Evolutionary conservation across 2,329 filamentous ascomycete species (phyloP), one percentile per base, ranked within the genome.

Genomic region (Hymenoscyphus fructigenus): DNA sequence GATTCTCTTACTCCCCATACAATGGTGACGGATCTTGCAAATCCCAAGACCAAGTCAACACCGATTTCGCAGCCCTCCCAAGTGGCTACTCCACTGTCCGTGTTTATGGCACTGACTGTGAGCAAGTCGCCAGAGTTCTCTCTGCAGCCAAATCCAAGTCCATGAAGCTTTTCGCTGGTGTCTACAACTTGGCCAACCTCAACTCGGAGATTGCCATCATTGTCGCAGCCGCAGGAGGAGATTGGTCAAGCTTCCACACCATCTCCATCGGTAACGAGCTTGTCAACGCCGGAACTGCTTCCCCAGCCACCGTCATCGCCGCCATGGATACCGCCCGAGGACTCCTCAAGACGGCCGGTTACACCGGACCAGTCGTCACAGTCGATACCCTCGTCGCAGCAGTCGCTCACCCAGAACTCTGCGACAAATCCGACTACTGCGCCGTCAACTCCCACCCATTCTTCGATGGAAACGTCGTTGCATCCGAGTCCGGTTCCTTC

Each of bases 391-490:
- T 91, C 72, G 83, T 85, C 26, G 87, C 89, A 5, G 83, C 88
- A n/a, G 79, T 88, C 58, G 78, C 80, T 60, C 84, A 94, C 71
- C 88, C 89, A 0, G 79, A 84, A 60, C 83, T 97, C 58, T 96
- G 92, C 78, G 76, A 87, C 29, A 82, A 81, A 57, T 91, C 90
- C 0, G 92, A 96, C 74, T 91, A 91, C 79, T 92, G 89, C 73
- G 90, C 91, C 17, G 85, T 90, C 75, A 96, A 97, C 78, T 86
- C 88, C 69, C 92, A 96, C 77, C 85, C 92, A 14, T 96, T 93
- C 83, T 96, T 95, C 76, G 90, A 96, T 71, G 77, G 81, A 3
- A 85, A 84, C 57, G 84, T 85, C 29, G 76, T 77, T 1, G 84
- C 91, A 0, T 77, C 79, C 0, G 77, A 85, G 36, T 87, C 92